Percentiles rank a stretch among this genome's conserved stretches.
Conservation (phyloP, 106 monocot species). For the Agapanthus africanus region DNA sequence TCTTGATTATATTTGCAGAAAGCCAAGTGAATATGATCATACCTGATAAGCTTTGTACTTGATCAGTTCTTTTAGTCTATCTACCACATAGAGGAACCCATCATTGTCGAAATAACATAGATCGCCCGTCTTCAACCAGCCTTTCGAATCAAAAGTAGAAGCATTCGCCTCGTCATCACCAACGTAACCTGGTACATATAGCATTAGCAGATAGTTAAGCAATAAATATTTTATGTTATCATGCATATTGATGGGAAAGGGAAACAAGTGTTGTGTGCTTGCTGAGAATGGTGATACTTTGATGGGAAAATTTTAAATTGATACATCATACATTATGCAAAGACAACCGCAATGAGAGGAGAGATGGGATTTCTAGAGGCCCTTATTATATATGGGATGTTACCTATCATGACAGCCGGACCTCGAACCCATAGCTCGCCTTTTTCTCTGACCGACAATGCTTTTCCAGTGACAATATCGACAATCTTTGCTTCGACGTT, state of each 20-base stretch:
- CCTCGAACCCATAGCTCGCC: slow-evolving; percentile 66
- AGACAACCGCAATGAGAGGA: no score
- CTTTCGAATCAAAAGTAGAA: slow-evolving; percentile 22
- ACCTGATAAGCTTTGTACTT: slow-evolving; percentile 59
- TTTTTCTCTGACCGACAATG: slow-evolving; percentile 25
- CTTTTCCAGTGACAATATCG: slow-evolving; percentile 23
- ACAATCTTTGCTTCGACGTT: slow-evolving; percentile 59
- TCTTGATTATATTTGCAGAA: no score
- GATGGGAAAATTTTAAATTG: no score
- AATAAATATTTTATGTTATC: neutral
- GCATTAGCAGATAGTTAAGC: neutral
- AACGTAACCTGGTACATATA: slow-evolving; percentile 35
- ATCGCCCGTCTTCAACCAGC: slow-evolving; percentile 74
- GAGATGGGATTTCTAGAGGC: neutral
- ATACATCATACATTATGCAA: no score
- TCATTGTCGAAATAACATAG: slow-evolving; percentile 42
- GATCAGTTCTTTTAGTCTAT: slow-evolving; percentile 50
- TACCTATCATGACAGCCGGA: slow-evolving; percentile 59
- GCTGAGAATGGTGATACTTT: no score
- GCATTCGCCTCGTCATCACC: slow-evolving; percentile 44
- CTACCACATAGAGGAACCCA: slow-evolving; percentile 36
- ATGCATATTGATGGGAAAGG: no score
- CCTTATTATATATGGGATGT: neutral
- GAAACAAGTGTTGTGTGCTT: no score
- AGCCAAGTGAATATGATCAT: no score